Percentiles rank a stretch among this genome's conserved stretches.
Evolutionary conservation across 1,284 basidiomycete species (phyloP).

Genomic region (Heterobasidion irregulare): DNA sequence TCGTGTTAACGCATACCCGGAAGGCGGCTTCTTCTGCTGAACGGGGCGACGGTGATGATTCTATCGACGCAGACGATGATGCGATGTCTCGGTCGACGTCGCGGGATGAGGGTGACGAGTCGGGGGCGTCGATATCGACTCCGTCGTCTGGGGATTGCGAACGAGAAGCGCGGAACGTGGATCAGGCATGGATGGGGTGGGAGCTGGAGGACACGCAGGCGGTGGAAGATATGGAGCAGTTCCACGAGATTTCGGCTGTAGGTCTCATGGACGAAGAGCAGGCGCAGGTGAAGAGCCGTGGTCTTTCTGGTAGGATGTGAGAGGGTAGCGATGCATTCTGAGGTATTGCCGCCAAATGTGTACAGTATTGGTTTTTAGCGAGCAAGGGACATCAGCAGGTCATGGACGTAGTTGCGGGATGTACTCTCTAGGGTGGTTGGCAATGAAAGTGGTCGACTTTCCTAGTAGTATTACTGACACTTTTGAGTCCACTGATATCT

Average conservation of each 20-base stretch:
- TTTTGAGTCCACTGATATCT: no score
- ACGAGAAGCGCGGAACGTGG: conserved; percentile 25
- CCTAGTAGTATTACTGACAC: no score
- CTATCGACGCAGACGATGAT: conserved; percentile 7
- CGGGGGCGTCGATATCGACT: conserved; percentile 25
- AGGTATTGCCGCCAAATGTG: no score
- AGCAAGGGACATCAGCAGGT: no score
- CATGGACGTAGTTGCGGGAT: no score
- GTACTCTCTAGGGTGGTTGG: no score
- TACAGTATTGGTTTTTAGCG: no score
- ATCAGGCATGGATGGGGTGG: conserved; percentile 42
- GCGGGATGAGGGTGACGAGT: conserved; percentile 20
- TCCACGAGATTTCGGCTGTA: conserved; percentile 51
- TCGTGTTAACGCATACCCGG: conserved; percentile 18
- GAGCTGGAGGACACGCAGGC: conserved; percentile 40
- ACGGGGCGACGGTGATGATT: conserved; percentile 3
- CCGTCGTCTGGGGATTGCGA: conserved; percentile 27
- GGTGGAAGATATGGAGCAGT: conserved; percentile 57
- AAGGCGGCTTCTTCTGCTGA: neutral
- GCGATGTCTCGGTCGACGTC: conserved; percentile 21
- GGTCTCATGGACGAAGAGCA: conserved; percentile 58
- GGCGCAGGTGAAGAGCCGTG: conserved; percentile 1
- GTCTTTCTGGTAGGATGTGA: neutral
- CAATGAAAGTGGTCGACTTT: no score
- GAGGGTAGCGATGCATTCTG: no score